These are phyloP conservation scores for Aspergillus pseudoterreus DNA, from an alignment of 2,329 filamentous ascomycete genomes.

Conservation along the genomic window DNA sequence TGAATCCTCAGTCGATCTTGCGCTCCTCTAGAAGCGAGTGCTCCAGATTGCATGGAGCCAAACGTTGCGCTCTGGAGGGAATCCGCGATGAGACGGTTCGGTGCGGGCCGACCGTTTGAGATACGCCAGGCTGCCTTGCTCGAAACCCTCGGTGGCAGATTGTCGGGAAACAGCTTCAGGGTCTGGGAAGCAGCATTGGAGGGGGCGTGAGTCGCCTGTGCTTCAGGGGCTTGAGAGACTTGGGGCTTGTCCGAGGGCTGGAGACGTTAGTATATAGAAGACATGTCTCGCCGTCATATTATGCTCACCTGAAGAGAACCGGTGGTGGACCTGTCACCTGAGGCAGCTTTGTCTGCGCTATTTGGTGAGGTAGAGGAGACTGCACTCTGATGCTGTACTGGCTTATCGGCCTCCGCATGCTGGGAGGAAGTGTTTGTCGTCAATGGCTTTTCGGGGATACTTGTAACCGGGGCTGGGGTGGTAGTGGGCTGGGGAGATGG, in stretches of 20 bases:
- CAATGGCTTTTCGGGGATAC: background rate
- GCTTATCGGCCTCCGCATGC: background rate
- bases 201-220: constrained; percentile 6
- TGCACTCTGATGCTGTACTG: background rate
- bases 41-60: background rate
- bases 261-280: constrained; percentile 3
- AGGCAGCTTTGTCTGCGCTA: background rate
- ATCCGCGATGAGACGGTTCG: constrained; percentile 4
- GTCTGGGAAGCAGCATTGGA: constrained; percentile 15
- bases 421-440: background rate
- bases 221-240: background rate
- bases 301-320: background rate
- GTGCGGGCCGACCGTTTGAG: constrained; percentile 12
- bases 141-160: constrained; percentile 28
- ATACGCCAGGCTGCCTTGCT: constrained; percentile 25
- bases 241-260: constrained; percentile 1
- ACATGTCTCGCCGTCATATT: background rate
- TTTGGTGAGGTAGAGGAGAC: background rate
- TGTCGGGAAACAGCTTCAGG: constrained; percentile 33
- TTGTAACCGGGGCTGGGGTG: background rate
- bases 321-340: background rate
- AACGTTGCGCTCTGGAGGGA: background rate
- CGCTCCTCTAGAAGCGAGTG: background rate
- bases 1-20: background rate
- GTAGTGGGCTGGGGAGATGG: constrained; percentile 2